phyloP scores from a whole-genome alignment of 768 basidiomycete genomes.

The Podaxis mareebaensis region DNA sequence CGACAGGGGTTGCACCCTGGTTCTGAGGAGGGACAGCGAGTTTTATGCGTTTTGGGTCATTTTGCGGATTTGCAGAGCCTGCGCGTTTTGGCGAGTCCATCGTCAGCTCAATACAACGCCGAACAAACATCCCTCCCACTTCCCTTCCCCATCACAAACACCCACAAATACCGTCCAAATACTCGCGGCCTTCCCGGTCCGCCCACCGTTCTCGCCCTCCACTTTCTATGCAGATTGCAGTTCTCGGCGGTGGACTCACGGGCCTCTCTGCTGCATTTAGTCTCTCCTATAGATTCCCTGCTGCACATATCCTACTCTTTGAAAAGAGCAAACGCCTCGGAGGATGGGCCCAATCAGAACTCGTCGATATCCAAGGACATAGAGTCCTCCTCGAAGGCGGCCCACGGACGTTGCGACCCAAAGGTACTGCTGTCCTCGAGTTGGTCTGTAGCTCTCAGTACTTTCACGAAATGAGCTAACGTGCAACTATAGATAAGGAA shows the following conservation, averaged over 20 bases:
- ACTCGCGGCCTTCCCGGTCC: not conserved
- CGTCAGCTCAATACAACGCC: not conserved
- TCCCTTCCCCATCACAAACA: not conserved
- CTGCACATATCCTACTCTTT: conserved; percentile 60
- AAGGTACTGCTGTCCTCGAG: conserved; percentile 71
- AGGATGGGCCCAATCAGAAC: conserved; percentile 82
- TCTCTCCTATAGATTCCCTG: conserved; percentile 65
- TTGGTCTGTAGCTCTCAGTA: conserved; percentile 52
- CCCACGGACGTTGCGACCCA: conserved; percentile 83
- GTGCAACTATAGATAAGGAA: conserved; percentile 64
- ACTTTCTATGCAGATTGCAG: conserved; percentile 43
- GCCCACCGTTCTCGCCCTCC: not conserved
- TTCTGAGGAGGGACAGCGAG: conserved; percentile 52
- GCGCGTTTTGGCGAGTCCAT: conserved; percentile 73
- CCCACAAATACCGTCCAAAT: not conserved
- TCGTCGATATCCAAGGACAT: conserved; percentile 38
- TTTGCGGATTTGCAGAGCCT: conserved; percentile 52
- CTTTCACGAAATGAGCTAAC: not conserved
- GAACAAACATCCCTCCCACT: not conserved
- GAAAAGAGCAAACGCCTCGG: conserved; percentile 69
- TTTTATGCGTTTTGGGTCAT: conserved; percentile 60
- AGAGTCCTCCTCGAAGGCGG: conserved; percentile 78
- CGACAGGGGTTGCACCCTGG: conserved; percentile 74
- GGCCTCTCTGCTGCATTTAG: conserved; percentile 84
- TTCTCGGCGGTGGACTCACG: conserved; percentile 81